Base-by-base conservation (phyloP, 139 green algal genomes). In the Tetradesmus obliquus region DNA sequence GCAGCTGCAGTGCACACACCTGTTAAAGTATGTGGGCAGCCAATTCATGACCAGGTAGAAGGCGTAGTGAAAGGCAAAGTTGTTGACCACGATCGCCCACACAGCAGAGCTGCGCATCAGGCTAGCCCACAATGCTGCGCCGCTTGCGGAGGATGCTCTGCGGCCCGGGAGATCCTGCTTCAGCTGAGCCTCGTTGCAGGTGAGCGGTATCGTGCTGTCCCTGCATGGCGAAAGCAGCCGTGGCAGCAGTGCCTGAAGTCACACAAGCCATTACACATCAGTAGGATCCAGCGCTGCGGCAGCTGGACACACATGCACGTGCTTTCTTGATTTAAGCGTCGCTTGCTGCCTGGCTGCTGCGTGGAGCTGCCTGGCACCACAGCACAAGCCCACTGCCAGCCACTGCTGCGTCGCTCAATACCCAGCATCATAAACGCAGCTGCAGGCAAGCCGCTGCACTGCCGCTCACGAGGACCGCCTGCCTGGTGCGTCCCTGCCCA, bases 21-120 rank as follows among this genome's bases (percentile, higher is more conserved):
- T 96, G 88, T 98, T 97, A 94, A 99, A 99, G 91, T 99, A 99
- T 5, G 98, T 99, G 8, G 98, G 98, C 92, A 99, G 92, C 98
- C 98, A 99, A 93, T 99, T 99, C 98, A 99, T 99, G 91, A 99
- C 93, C 0, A 99, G 96, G 87, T 99, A 99, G 60, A 99, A 98
- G 60, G 97, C 96, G 85, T 99, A 99, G 94, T 99, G 98, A 93
- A 99, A 99, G 60, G 97, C 97, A 94, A 99, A 99, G 96, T 99
- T 99, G 96, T 99, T 99, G 81, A 98, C 90, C 8, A 99, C 91
- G 82, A 99, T 99, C 62, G 97, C 96, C 98, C 97, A 99, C 69
- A 99, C 96, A 5, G 98, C 96, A 45, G 93, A 82, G 87, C 94
- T 95, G 74, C 81, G 24, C 89, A 99, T 76, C 93, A 99, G 96